Percentiles rank a stretch among this genome's conserved stretches.
phyloP scores from a whole-genome alignment of 768 basidiomycete genomes.

The Podaxis sp. region DNA sequence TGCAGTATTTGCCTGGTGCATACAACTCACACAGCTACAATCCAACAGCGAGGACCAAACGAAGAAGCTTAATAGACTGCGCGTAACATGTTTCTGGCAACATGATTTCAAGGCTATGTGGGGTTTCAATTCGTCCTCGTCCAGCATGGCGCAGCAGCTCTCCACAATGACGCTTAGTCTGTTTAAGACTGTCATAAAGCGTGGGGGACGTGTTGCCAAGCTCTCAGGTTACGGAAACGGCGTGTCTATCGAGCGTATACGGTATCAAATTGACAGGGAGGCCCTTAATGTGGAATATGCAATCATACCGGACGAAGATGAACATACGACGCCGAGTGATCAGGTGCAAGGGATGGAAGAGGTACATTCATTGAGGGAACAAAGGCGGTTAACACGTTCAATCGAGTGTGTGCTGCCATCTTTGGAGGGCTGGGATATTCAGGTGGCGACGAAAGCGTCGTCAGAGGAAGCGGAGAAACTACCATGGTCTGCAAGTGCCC shows the following conservation, averaged over 20 bases:
- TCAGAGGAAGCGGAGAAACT: slow-evolving; percentile 68
- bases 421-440: slow-evolving; percentile 84
- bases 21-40: slow-evolving; percentile 60
- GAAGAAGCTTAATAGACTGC: slow-evolving; percentile 49
- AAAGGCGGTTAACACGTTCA: slow-evolving; percentile 66
- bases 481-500: slow-evolving; percentile 70
- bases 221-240: slow-evolving; percentile 78
- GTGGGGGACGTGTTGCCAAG: slow-evolving; percentile 72
- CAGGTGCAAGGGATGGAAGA: slow-evolving; percentile 56
- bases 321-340: slow-evolving; percentile 31
- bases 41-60: slow-evolving; percentile 24
- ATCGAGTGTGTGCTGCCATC: slow-evolving; percentile 81
- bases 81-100: slow-evolving; percentile 93
- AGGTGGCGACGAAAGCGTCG: slow-evolving; percentile 71
- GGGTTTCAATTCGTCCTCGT: slow-evolving; percentile 66
- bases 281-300: slow-evolving; percentile 82
- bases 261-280: slow-evolving; percentile 81
- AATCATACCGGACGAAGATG: slow-evolving; percentile 74
- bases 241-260: slow-evolving; percentile 73
- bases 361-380: slow-evolving; percentile 61
- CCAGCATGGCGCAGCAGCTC: slow-evolving; percentile 71
- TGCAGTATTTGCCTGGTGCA: slow-evolving; percentile 88
- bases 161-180: slow-evolving; percentile 83
- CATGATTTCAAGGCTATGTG: slow-evolving; percentile 88
- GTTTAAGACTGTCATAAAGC: slow-evolving; percentile 76